Evolutionary conservation across 805 yeast species (phyloP).

Genomic region (Candida endomychidarum): DNA sequence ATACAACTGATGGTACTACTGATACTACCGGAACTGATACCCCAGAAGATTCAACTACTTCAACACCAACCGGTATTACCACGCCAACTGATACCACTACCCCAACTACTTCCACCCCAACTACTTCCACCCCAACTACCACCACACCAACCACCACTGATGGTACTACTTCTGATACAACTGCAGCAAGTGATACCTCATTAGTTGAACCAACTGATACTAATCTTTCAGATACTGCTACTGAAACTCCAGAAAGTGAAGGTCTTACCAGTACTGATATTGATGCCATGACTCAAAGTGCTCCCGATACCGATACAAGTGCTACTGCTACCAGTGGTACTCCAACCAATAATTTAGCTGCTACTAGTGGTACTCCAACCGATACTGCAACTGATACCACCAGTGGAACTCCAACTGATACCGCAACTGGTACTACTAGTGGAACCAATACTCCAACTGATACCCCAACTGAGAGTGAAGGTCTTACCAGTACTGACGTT

Average conservation of each 20-base stretch:
- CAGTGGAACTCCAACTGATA: not conserved
- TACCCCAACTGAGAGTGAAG: no score
- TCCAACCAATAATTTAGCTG: conserved; percentile 8
- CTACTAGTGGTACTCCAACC: no score
- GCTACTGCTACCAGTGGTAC: not conserved
- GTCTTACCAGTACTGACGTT: not conserved
- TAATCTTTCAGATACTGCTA: not conserved
- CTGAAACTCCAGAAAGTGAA: no score
- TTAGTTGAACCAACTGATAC: conserved; percentile 4
- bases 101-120: conserved; percentile 3
- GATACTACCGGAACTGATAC: not conserved
- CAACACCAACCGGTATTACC: not conserved
- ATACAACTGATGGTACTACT: conserved; percentile 1
- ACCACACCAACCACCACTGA: conserved; percentile 1
- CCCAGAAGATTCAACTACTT: not conserved
- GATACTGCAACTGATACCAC: conserved; percentile 1
- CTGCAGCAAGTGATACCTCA: conserved; percentile 3
- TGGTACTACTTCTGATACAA: not conserved
- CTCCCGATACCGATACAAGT: not conserved
- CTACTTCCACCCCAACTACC: conserved; percentile 3
- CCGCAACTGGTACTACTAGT: not conserved
- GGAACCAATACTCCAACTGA: conserved; percentile 6
- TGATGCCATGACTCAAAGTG: not conserved
- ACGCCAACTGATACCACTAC: not conserved
- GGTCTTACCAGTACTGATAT: no score